Percentiles rank a stretch among this genome's conserved stretches.
phyloP scores from a whole-genome alignment of 768 basidiomycete species.

The Auricularia sp. region DNA sequence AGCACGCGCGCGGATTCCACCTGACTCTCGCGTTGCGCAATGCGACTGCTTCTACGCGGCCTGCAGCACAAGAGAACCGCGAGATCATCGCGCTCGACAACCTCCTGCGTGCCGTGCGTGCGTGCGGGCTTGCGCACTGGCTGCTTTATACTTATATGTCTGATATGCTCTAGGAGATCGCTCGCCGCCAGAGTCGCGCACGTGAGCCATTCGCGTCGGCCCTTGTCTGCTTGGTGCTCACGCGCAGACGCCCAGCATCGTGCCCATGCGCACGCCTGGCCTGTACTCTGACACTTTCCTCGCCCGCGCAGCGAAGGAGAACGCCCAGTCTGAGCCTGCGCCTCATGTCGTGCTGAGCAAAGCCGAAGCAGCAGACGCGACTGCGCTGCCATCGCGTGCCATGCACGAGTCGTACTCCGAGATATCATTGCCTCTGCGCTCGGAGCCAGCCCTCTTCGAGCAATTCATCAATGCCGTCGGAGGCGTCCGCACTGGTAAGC shows the following conservation, averaged over 20 bases:
- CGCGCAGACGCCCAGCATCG: slow-evolving; percentile 28
- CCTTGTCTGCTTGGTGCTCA: slow-evolving; percentile 6
- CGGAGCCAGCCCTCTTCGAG: slow-evolving; percentile 48
- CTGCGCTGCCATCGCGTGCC: slow-evolving; percentile 31
- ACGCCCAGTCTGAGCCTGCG: not conserved
- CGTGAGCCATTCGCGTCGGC: slow-evolving; percentile 23
- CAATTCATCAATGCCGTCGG: slow-evolving; percentile 63
- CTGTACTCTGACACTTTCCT: slow-evolving; percentile 54
- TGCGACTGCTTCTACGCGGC: not conserved
- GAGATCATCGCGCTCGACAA: slow-evolving; percentile 50
- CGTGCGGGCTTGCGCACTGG: slow-evolving; percentile 22
- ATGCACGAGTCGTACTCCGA: slow-evolving; percentile 72
- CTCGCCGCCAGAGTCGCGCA: slow-evolving; percentile 44
- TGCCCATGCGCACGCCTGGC: slow-evolving; percentile 43
- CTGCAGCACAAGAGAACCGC: slow-evolving; percentile 39
- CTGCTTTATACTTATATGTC: not conserved
- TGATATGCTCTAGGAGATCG: slow-evolving; percentile 30
- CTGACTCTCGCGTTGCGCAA: not conserved
- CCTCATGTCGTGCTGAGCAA: not conserved
- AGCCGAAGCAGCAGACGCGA: slow-evolving; percentile 1
- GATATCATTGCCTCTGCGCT: slow-evolving; percentile 52
- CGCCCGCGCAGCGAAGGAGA: slow-evolving; percentile 8
- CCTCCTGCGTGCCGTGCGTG: slow-evolving; percentile 47
- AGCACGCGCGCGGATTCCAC: not conserved
- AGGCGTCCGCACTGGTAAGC: slow-evolving; percentile 59